Base-by-base conservation (phyloP, 2,329 filamentous ascomycete genomes). In the Aspergillus sp. region DNA sequence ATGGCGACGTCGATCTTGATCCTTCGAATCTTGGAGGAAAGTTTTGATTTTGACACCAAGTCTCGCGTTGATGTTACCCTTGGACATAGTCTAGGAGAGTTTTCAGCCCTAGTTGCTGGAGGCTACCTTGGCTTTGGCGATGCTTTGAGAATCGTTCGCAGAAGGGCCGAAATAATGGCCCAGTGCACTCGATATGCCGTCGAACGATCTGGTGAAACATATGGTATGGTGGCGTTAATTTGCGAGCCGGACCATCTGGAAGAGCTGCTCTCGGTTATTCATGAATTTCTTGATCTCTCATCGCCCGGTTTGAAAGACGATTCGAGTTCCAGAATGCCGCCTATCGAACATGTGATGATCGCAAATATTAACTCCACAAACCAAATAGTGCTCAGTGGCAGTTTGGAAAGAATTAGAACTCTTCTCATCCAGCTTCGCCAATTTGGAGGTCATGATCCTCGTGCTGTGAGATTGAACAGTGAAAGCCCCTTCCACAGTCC, bases 341-440 rank as follows among this genome's bases (percentile, higher is more conserved):
- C 91, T 3, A 92, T 96, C 56, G 86, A 95, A 71, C 90, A 96
- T 75, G 93, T 97, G 54, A 81, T 90, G 66, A 92, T 98, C 67
- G 94, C 92, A 60, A 97, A 98, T 76, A 87, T 96, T 78, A 98
- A 98, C 79, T 91, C 89, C 74, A 95, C 92, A 79, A 96, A 96
- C 73, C 94, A 98, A 78, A 96, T 98, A 69, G 94, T 97, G 54
- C 82, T 98, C 55, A 95, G 90, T 71, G 94, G 94, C 39, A 94
- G 88, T 75, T 88, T 97, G 55, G 88, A 89, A 68, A 84, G 87
- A 67, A 96, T 97, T 74, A 88, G 87, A 69, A 89, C 88, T 58
- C 85, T 97, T 18, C 80, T 97, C 55, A 87, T 90, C 11, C 92
- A 97, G 73, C 83, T 98, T 59, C 83, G 92, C 54, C 91, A 96